These are phyloP conservation scores for Aspergillus texensis DNA, from an alignment of 2,329 filamentous ascomycete genomes.

Conservation along the genomic window DNA sequence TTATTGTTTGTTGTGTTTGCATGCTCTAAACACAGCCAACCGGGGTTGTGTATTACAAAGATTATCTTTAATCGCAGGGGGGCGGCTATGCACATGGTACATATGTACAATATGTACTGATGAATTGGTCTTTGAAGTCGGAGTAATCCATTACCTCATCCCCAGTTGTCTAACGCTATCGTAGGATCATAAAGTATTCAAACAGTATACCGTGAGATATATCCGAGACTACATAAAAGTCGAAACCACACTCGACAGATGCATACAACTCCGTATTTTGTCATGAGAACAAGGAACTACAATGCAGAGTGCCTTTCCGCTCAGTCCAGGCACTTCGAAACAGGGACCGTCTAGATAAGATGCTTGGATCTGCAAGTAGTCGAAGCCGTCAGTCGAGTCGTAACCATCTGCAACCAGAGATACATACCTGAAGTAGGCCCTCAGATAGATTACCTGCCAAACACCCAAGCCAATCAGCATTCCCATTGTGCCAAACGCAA, in stretches of 20 bases:
- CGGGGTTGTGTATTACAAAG: constrained; percentile 12
- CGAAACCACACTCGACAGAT: constrained; percentile 19
- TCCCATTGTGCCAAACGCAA: constrained; percentile 89
- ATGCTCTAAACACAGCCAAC: constrained; percentile 19
- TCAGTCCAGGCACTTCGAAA: constrained; percentile 7
- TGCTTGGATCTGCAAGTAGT: constrained; percentile 62
- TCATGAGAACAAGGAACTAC: constrained; percentile 22
- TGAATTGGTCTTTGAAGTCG: neutral
- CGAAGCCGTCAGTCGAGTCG: constrained; percentile 7
- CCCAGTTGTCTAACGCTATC: constrained; percentile 15
- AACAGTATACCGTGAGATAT: constrained; percentile 24
- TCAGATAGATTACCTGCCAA: constrained; percentile 97
- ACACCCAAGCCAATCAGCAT: constrained; percentile 85
- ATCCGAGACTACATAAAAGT: constrained; percentile 22
- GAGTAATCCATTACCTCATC: constrained; percentile 5
- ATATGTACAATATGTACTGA: neutral
- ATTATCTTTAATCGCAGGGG: neutral
- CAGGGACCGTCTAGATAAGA: constrained; percentile 56
- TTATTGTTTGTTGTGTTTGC: constrained; percentile 42
- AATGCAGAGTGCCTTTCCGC: constrained; percentile 14
- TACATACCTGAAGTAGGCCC: constrained; percentile 86
- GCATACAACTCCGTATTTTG: constrained; percentile 26
- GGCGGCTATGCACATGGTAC: neutral
- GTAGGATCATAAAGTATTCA: constrained; percentile 25
- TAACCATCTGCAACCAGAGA: neutral